Conservation (phyloP, 148 eudicot genomes). For the Polygonum maritimum region DNA sequence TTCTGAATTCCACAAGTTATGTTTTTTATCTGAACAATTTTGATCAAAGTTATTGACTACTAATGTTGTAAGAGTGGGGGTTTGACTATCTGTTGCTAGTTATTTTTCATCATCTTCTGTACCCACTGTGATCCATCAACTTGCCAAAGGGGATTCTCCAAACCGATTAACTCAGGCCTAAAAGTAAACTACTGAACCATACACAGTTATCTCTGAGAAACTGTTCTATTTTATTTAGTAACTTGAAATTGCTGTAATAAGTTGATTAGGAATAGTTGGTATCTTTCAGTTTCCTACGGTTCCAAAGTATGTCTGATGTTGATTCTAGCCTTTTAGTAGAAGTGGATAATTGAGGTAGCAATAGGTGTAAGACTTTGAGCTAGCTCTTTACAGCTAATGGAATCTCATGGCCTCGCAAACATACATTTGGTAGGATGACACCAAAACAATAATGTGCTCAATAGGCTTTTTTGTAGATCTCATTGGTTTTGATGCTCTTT, state of each 20-base stretch:
- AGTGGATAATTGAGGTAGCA: conserved; percentile 5
- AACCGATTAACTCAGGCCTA: not conserved
- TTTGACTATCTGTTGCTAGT: not conserved
- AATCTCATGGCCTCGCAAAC: not conserved
- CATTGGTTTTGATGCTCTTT: not conserved
- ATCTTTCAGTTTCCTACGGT: not conserved
- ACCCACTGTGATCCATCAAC: not conserved
- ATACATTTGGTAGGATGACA: not conserved
- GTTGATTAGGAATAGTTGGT: not conserved
- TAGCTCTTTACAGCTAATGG: not conserved
- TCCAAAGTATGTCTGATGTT: not conserved
- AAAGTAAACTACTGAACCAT: not conserved
- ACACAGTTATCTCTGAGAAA: not conserved
- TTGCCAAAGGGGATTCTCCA: not conserved
- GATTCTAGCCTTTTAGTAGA: not conserved
- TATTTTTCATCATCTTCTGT: not conserved
- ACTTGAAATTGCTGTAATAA: not conserved
- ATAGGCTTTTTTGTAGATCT: not conserved
- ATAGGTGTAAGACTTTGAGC: not conserved
- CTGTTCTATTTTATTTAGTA: not conserved
- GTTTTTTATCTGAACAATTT: not conserved
- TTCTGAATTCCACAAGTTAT: not conserved
- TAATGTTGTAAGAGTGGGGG: too few relatives aligned
- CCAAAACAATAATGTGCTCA: not conserved
- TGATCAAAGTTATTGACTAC: not conserved